Base-by-base conservation (phyloP, 352 stramenopile genomes). In the Sclerospora graminicola region DNA sequence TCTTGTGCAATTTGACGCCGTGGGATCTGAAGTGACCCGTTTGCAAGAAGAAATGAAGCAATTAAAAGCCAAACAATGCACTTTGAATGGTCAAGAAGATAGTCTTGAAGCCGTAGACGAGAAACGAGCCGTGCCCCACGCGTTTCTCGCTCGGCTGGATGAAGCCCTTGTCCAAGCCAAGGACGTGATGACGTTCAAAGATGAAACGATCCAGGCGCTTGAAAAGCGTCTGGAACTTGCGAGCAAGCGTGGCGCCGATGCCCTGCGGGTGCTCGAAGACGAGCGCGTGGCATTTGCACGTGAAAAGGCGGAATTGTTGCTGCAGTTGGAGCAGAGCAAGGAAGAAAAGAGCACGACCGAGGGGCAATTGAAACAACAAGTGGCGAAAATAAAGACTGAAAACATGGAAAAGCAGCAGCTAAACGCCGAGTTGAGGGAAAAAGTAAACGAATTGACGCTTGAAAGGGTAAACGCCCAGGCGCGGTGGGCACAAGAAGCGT, bases 161-260 rank as follows among this genome's bases (percentile, higher is more conserved):
- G n/a, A n/a, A n/a, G n/a, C n/a, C n/a, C n/a, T n/a, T n/a, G n/a
- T n/a, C n/a, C n/a, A 88, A 46, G 70, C 76, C 6, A 82, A 88
- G 41, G 59, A 62, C 23, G 76, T 88, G 16, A 77, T 88, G 7
- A 66, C 66, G 19, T 71, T 69, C 34, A 88, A 88, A 54, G 72
- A 88, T 30, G 32, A 48, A 4, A 51, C 71, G 8, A 88, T 88
- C 45, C 31, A 48, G 21, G 66, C 74, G 4, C 37, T 87, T 8
- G 55, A 87, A 21, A 36, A 42, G n/a, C 51, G 56, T 15, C 36
- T 82, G 1, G 40, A 59, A 18, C 55, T 78, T 36, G 43, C 35
- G 33, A 62, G 47, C 14, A 42, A 69, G 43, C 47, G 54, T 23
- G 37, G 1, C n/a, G 44, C 38, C 18, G 57, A 57, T 8, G 47